Evolutionary conservation across 257 asterid species (phyloP).

Genomic region (Fraxinus americana): DNA sequence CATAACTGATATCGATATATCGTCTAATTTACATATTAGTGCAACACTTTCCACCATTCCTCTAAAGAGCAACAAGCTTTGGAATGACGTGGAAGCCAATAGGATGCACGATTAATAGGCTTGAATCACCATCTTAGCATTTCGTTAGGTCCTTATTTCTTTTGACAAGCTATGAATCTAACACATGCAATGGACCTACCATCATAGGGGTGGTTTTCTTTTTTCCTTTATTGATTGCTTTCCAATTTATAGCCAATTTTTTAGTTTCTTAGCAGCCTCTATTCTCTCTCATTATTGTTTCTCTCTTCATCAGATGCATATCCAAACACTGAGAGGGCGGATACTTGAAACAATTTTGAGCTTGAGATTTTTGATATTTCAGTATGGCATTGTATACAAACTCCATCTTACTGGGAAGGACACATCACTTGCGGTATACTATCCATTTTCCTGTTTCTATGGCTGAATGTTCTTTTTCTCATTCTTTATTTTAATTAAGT

Average conservation of each 20-base stretch:
- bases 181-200: not conserved
- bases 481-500: not conserved
- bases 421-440: conserved; percentile 92
- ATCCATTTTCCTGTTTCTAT: conserved; percentile 5
- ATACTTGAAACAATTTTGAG: conserved; percentile 95
- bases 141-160: not conserved
- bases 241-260: conserved; percentile 5
- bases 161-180: not conserved
- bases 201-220: not conserved
- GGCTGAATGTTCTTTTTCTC: conserved; percentile 1
- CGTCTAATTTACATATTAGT: not conserved
- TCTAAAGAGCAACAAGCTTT: not conserved
- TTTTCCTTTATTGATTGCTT: not conserved
- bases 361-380: conserved; percentile 87
- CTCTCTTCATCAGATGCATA: conserved; percentile 67
- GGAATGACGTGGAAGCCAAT: not conserved
- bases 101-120: not conserved
- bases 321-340: conserved; percentile 92
- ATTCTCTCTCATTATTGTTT: not conserved
- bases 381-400: conserved; percentile 94
- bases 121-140: not conserved
- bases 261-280: not conserved
- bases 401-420: conserved; percentile 67
- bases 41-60: not conserved
- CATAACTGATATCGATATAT: not conserved